Evolutionary conservation across 148 eudicot species (phyloP), one percentile per base, ranked within the genome.

Genomic region (Camellia japonica): DNA sequence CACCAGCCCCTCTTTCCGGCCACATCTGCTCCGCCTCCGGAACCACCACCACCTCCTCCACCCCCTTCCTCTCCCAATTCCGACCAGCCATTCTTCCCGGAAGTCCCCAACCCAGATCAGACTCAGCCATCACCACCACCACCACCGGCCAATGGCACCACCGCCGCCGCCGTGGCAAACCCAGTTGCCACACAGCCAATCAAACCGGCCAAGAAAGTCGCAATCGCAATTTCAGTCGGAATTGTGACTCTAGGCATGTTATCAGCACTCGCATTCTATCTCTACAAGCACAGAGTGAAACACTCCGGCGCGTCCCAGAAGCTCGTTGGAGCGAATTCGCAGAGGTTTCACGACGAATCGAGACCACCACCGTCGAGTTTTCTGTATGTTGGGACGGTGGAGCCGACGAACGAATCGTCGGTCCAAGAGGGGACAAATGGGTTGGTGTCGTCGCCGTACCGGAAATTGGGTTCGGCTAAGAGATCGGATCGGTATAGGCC

Each of bases 61-160:
- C 78, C 88, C 42, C 79, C 95, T 0, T 87, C 49, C 58, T 12
- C 52, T n/a, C 72, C 84, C 5, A 54, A 63, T 30, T 87, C 89
- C 46, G 90, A 93, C 80, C 88, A 91, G 88, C 98, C 98, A 1
- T 95, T 95, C 85, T 93, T 93, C 87, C 96, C 95, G 2, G 99
- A 93, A 68, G 83, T 88, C 66, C 98, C 98, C 23, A 19, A 81
- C 5, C 64, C 87, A 14, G 84, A 70, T 85, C 91, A 80, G 82
- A 13, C 77, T 20, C 91, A 80, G 56, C 87, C 76, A 12, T 67
- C 84, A 4, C 86, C 91, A 15, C 85, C 88, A 1, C 87, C 52
- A 49, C 52, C 52, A 4, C 52, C 3, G 7, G 71, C 68, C 77
- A 80, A 77, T 78, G 86, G 73, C 76, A 73, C 86, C 5, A 30